phyloP scores from a whole-genome alignment of 495 filamentous ascomycete species.

The Tuber borchii region DNA sequence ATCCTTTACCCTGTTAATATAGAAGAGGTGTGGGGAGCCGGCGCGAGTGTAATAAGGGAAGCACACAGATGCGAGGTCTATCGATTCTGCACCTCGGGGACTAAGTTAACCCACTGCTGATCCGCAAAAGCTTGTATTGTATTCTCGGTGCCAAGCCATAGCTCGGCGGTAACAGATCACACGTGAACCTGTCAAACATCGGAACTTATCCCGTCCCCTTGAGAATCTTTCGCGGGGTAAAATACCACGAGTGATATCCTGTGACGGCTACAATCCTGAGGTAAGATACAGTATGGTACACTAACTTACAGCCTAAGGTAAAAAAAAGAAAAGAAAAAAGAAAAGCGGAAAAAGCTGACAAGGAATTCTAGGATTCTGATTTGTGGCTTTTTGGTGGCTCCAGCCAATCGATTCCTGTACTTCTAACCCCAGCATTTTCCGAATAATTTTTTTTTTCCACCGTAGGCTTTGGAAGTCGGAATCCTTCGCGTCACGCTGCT shows the following conservation, averaged over 20 bases:
- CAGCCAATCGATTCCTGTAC: too few relatives aligned
- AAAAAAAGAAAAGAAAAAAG: too few relatives aligned
- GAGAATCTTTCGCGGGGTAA: background rate
- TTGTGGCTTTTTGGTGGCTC: too few relatives aligned
- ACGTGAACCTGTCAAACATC: background rate
- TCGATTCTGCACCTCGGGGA: background rate
- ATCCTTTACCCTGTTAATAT: background rate
- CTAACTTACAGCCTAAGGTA: too few relatives aligned
- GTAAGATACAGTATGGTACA: background rate
- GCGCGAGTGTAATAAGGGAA: background rate
- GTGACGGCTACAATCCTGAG: background rate
- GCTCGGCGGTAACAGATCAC: background rate
- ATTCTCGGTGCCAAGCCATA: background rate
- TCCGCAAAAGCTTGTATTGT: background rate
- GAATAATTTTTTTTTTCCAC: too few relatives aligned
- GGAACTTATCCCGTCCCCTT: background rate
- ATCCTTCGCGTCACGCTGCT: background rate
- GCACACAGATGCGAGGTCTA: background rate
- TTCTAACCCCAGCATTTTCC: too few relatives aligned
- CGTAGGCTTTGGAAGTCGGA: too few relatives aligned
- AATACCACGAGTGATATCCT: background rate
- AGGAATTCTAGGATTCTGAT: too few relatives aligned
- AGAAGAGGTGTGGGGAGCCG: background rate
- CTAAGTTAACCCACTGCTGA: background rate
- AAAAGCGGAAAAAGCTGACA: too few relatives aligned